Conservation (phyloP, 1,284 basidiomycete species). For the Dichomitus squalens region DNA sequence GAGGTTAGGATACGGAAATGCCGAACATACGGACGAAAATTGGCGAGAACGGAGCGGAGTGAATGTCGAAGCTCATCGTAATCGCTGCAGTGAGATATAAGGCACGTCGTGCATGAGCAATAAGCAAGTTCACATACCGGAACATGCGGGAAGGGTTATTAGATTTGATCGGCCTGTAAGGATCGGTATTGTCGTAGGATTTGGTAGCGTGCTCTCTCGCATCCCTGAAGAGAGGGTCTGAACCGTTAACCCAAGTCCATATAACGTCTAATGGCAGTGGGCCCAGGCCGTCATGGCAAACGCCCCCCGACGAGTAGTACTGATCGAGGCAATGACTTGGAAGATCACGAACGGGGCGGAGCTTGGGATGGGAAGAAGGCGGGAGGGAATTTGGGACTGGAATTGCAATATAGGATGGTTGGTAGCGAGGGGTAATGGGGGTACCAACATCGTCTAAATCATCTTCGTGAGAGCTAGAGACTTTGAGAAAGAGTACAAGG, state of each 20-base stretch:
- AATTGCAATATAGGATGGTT: slow-evolving; percentile 28
- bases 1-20: slow-evolving; percentile 32
- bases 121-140: slow-evolving; percentile 22
- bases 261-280: slow-evolving; percentile 29
- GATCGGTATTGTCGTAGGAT: slow-evolving; percentile 22
- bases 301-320: slow-evolving; percentile 24
- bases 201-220: slow-evolving; percentile 20
- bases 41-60: slow-evolving; percentile 31
- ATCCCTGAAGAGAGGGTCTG: slow-evolving; percentile 26
- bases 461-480: slow-evolving; percentile 15
- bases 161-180: slow-evolving; percentile 26
- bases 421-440: slow-evolving; percentile 9
- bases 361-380: slow-evolving; percentile 11
- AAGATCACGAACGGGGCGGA: slow-evolving; percentile 27
- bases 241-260: slow-evolving; percentile 37
- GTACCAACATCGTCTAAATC: slow-evolving; percentile 15
- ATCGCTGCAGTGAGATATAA: slow-evolving; percentile 20
- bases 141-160: slow-evolving; percentile 28
- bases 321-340: slow-evolving; percentile 28
- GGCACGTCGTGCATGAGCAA: not conserved
- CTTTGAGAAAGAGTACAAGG: slow-evolving; percentile 23
- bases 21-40: slow-evolving; percentile 26
- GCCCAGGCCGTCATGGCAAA: slow-evolving; percentile 23
- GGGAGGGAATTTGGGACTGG: slow-evolving; percentile 20
- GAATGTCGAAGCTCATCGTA: slow-evolving; percentile 35